Evolutionary conservation across 805 yeast species (phyloP).

Genomic region (Cyberlindnera mycetangii): DNA sequence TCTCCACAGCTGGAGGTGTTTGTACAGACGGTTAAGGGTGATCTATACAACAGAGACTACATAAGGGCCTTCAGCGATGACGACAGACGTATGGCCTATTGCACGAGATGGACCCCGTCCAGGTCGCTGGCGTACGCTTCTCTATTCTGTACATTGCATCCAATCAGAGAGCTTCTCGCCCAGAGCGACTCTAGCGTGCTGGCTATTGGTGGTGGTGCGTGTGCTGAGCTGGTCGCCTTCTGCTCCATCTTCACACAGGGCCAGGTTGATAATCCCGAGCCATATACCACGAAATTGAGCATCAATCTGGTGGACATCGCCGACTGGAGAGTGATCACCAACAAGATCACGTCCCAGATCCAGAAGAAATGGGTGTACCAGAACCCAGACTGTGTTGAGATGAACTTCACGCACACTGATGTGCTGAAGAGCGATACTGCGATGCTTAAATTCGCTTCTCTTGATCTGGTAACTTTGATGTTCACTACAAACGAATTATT

Average conservation of each 20-base stretch:
- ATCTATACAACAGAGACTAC: slow-evolving; percentile 69
- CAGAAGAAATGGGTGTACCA: slow-evolving; percentile 52
- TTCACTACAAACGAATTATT: slow-evolving; percentile 89
- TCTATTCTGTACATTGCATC: slow-evolving; percentile 51
- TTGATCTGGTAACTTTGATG: slow-evolving; percentile 62
- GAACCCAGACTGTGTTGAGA: slow-evolving; percentile 31
- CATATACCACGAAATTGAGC: slow-evolving; percentile 32
- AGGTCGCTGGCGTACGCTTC: slow-evolving; percentile 74
- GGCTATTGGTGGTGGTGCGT: slow-evolving; percentile 88
- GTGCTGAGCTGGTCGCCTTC: slow-evolving; percentile 69
- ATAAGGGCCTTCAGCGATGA: slow-evolving; percentile 62
- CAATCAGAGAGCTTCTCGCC: slow-evolving; percentile 37
- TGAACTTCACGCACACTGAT: slow-evolving; percentile 36
- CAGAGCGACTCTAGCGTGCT: slow-evolving; percentile 40
- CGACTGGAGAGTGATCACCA: slow-evolving; percentile 62
- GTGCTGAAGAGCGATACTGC: slow-evolving; percentile 30
- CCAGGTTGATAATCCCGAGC: slow-evolving; percentile 19
- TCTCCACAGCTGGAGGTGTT: slow-evolving; percentile 30
- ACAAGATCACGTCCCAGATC: slow-evolving; percentile 41
- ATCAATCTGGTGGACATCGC: slow-evolving; percentile 72
- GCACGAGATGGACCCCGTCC: slow-evolving; percentile 83
- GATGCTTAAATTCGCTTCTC: slow-evolving; percentile 24
- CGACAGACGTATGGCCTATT: slow-evolving; percentile 70
- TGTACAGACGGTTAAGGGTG: slow-evolving; percentile 69
- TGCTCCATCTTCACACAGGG: slow-evolving; percentile 50